Base-by-base conservation (phyloP, 306 rosid genomes). In the Corylus avellana region DNA sequence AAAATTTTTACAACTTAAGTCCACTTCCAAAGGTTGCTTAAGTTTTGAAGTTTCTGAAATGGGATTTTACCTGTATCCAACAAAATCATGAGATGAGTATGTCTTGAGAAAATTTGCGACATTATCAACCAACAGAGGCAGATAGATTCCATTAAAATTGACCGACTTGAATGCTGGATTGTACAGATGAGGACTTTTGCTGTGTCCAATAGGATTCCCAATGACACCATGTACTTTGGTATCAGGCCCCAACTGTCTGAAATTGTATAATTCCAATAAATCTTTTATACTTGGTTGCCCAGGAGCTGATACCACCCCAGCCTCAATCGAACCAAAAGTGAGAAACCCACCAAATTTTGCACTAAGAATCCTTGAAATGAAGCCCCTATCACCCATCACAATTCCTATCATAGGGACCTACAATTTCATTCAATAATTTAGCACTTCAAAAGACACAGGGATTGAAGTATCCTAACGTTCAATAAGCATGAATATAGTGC, bases 221-320 rank as follows among this genome's bases (percentile, higher is more conserved):
- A 92, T 84, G 70, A 85, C 89, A 57, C 94, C 97, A 76, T 85
- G 87, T 8, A 92, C 88, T 88, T 90, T 88, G 71, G 97, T 90
- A 75, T 77, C 88, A 2, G 84, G 74, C 39, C 90, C 89, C 55
- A 92, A 80, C 44, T 66, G 86, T 84, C 92, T 87, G 74, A 92
- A 90, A 77, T 90, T 92, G 89, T 90, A 90, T 50, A 90, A 87
- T 54, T 84, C 88, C 83, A 92, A 73, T 59, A 90, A 75, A 25
- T 92, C 97, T 70, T 12, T 76, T 17, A 90, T 76, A 55, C 86
- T 86, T 48, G 92, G 94, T 70, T 92, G 94, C n/a, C 91, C 91
- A 0, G 88, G 86, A 71, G 92, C 90, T 63, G 97, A 89, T 69
- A 78, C 39, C 2, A 64, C 70, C 9, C 92, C 94, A 0, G 32